These are phyloP conservation scores for Amaranthus hypochondriacus DNA, from an alignment of 148 eudicot species.

Conservation along the genomic window DNA sequence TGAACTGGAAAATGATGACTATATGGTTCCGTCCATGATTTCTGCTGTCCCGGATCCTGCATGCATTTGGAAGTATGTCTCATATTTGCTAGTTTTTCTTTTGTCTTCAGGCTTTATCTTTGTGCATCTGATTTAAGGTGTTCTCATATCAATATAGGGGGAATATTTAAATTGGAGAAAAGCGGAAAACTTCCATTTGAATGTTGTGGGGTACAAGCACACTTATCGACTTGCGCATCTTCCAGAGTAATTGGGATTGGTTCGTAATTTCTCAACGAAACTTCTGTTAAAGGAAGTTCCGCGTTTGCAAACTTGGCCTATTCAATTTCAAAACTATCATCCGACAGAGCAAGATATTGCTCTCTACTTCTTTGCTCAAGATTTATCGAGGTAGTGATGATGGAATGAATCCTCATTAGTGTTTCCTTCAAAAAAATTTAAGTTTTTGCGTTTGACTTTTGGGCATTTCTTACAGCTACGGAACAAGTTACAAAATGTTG, in stretches of 20 bases:
- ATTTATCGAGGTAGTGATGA: conserved; percentile 33
- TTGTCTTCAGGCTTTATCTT: neutral
- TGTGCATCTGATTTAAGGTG: neutral
- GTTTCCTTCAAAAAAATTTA: neutral
- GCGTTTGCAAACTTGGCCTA: conserved; percentile 64
- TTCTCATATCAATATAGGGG: conserved; percentile 27
- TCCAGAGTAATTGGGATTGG: conserved; percentile 42
- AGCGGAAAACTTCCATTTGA: conserved; percentile 27
- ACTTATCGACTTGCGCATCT: conserved; percentile 38
- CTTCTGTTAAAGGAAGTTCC: conserved; percentile 53
- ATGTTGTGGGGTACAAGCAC: conserved; percentile 43
- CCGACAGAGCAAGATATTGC: conserved; percentile 56
- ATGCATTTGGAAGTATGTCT: conserved; percentile 48
- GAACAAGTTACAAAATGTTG: conserved; percentile 29
- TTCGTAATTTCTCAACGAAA: conserved; percentile 44
- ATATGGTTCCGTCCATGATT: neutral
- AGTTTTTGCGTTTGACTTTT: conserved; percentile 7
- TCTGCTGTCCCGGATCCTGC: conserved; percentile 35
- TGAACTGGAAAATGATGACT: neutral
- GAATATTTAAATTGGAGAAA: conserved; percentile 33
- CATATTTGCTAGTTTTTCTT: neutral
- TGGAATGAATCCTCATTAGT: neutral
- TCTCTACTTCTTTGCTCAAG: conserved; percentile 55
- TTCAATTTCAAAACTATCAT: conserved; percentile 53
- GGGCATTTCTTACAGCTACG: conserved; percentile 31